Base-by-base conservation (phyloP, 768 basidiomycete genomes). In the Pisolithus sp. region DNA sequence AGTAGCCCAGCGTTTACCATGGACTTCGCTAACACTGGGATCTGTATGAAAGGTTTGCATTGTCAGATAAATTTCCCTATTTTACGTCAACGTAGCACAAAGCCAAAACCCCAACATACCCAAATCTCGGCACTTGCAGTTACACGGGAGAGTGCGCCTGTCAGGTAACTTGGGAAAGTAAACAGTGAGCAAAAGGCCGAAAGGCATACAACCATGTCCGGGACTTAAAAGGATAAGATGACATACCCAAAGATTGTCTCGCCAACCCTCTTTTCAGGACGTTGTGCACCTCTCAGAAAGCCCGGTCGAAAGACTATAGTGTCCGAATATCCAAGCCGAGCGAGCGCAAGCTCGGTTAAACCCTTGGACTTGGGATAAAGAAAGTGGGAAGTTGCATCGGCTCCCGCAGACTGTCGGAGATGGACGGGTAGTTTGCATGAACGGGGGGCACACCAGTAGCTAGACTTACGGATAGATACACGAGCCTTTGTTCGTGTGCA, bases 331-430 rank as follows among this genome's bases (percentile, higher is more conserved):
- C 86, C 87, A 5, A 90, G 67, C 4, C 66, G 67, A 0, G 86
- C 83, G 18, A 92, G 72, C 0, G 69, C 84, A 43, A 77, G 69
- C 63, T 91, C 90, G 0, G 89, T 91, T 28, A 81, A 67, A 15
- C 86, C 89, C 66, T 90, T 89, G 59, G 79, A 82, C 74, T 83
- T 87, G 51, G 42, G 21, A 53, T 87, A 87, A 15, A 86, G 65
- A 57, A 82, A 73, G 0, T 49, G 55, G 4, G 83, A 80, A 1
- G 66, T 68, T 0, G 79, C 50, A 59, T 79, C 66, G 21, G 86
- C 80, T 10, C 76, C 75, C 0, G 7, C 23, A 18, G 74, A 74
- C 83, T 85, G 51, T 13, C 34, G 8, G 2, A 17, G 39, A 37
- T 7, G 21, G 24, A 20, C 30, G 6, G 10, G 24, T 51, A 45